phyloP scores from a whole-genome alignment of 306 rosid species.

The Aeschynomene evenia region DNA sequence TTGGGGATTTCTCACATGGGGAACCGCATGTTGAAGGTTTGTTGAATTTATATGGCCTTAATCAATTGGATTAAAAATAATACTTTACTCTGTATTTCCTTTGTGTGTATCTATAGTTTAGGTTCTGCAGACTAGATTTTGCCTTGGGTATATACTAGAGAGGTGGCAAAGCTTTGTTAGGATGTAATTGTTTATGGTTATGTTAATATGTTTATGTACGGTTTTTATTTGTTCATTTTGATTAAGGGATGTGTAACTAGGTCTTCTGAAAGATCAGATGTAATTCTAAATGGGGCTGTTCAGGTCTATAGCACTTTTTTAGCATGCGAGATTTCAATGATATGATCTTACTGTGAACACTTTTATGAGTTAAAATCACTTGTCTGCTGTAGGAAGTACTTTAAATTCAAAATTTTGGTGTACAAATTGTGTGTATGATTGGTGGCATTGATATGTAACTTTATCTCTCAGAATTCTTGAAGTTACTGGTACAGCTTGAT shows the following conservation, averaged over 20 bases:
- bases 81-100: not conserved
- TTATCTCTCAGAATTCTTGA: not conserved
- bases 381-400: not conserved
- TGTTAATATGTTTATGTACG: not conserved
- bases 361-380: not conserved
- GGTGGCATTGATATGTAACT: not conserved
- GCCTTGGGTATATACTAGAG: not conserved
- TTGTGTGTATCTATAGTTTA: not conserved
- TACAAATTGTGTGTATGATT: not conserved
- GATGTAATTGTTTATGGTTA: not conserved
- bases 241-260: not conserved
- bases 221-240: not conserved
- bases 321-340: not conserved
- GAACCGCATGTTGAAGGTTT: conserved; percentile 73
- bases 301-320: not conserved
- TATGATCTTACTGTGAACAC: not conserved
- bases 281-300: not conserved
- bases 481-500: not conserved
- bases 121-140: not conserved
- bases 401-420: not conserved
- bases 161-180: not conserved
- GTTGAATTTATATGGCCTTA: not conserved
- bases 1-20: conserved; percentile 67
- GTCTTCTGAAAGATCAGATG: not conserved
- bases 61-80: not conserved